Base-by-base conservation (phyloP, 148 eudicot genomes). In the Vaccinium myrtillus region DNA sequence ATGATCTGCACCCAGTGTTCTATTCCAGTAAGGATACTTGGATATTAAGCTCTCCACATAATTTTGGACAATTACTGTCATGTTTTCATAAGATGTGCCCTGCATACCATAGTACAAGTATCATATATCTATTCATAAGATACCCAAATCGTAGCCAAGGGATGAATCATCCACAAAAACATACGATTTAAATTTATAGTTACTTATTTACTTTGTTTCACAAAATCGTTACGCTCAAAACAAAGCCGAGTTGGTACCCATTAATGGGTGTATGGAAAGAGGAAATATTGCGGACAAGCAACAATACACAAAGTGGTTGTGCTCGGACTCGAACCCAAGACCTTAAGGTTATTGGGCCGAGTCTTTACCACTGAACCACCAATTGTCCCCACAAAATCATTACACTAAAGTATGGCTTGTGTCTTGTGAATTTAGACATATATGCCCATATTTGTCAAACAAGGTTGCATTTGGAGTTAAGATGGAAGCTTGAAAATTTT, bases 1-100 rank as follows among this genome's bases (percentile, higher is more conserved):
- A 83, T 97, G 99, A 91, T 95, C 98, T 51, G 99, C 96, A 67
- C 99, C 99, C 77, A 96, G 88, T 5, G 98, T 96, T 90, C 98
- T 91, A 87, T 96, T 96, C 99, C 98, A 96, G 77, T 92, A 95
- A 43, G 98, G 98, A 65, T 95, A 95, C 92, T 96, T 95, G 83
- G 87, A 87, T 70, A 91, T 92, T 87, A 96, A 89, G 77, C 98
- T 85, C 85, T 93, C 98, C 84, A 96, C 96, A 83, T 94, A 95
- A 89, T 93, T 91, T 80, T 86, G 91, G 54, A 96, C 98, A 55
- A 95, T 96, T 56, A 93, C 43, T 59, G 97, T 94, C 98, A 95
- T 96, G 91, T 94, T 96, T 19, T 96, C 98, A 85, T 95, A 95
- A 23, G 99, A 96, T 16, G 91, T 96, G 25, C 99, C 99, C 99